Evolutionary conservation across 176 grass and related monocot species (phyloP).

Genomic region (Triticum turgidum): DNA sequence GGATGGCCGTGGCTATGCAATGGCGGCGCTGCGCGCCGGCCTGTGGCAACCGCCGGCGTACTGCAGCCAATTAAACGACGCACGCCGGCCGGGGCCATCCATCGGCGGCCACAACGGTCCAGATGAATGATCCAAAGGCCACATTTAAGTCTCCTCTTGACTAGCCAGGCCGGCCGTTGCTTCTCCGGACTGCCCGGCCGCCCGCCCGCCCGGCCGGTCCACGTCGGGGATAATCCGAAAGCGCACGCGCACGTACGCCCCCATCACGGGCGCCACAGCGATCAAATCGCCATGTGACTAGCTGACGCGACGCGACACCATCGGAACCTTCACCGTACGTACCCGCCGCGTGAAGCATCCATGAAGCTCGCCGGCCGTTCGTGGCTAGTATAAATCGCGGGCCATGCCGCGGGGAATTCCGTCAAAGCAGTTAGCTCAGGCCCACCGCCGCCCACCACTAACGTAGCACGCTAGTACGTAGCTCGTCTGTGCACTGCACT

Average conservation of each 20-base stretch:
- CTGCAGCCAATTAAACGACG: neutral
- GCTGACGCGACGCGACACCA: neutral
- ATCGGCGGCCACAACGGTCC: neutral
- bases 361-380: neutral
- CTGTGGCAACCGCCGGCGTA: neutral
- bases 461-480: neutral
- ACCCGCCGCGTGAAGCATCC: constrained; percentile 13
- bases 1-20: too few relatives aligned
- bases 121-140: neutral
- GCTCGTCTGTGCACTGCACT: neutral
- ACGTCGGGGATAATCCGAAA: constrained; percentile 16
- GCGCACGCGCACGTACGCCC: neutral
- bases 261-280: neutral
- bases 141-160: constrained; percentile 11
- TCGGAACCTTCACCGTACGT: constrained; percentile 33
- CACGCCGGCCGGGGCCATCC: neutral
- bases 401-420: constrained; percentile 14
- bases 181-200: neutral
- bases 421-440: constrained; percentile 8
- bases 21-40: too few relatives aligned
- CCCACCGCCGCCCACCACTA: neutral
- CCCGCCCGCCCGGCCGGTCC: neutral
- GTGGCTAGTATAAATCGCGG: constrained; percentile 33
- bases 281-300: constrained; percentile 4
- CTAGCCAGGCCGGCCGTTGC: neutral